Base-by-base conservation (phyloP, 768 basidiomycete species). In the Rhodotorula toruloides region DNA sequence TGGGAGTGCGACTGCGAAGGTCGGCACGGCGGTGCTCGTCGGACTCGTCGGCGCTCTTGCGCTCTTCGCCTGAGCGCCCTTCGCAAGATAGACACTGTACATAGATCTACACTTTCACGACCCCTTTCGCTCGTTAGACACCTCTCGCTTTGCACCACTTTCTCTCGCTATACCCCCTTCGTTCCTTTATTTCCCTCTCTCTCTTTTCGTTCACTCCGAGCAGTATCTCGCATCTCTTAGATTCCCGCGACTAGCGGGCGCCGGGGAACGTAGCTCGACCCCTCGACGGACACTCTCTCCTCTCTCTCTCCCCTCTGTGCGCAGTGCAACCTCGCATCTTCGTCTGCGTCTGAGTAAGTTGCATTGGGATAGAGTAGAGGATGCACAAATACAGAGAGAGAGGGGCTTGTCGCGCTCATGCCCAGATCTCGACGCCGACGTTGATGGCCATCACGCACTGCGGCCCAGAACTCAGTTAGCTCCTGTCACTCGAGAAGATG, bases 401-500 rank as follows among this genome's bases (percentile, higher is more conserved):
- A 17, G 8, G 21, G n/a, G n/a, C n/a, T n/a, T n/a, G n/a, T n/a
- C n/a, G n/a, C n/a, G n/a, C n/a, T n/a, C n/a, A n/a, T n/a, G n/a
- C n/a, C 25, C 37, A 54, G 53, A 54, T 19, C n/a, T 54, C 53
- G n/a, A 63, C 54, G 39, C 31, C 49, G 25, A 68, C 34, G 42
- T 67, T 67, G 14, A 54, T 47, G 4, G 44, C 34, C 16, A 67
- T 25, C 0, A 67, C 60, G 40, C 58, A 27, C 66, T 67, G 63
- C 16, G 19, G n/a, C n/a, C n/a, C n/a, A n/a, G n/a, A n/a, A n/a
- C n/a, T n/a, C n/a, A n/a, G n/a, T 39, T 17, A 31, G 46, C 7
- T 21, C 12, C 19, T 6, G n/a, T n/a, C 27, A 25, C 29, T 1
- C 14, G 32, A 1, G 34, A 17, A 27, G 22, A 3, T 17, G 27